Conservation (phyloP, 805 yeast genomes). For the Scheffersomyces stipitis region DNA sequence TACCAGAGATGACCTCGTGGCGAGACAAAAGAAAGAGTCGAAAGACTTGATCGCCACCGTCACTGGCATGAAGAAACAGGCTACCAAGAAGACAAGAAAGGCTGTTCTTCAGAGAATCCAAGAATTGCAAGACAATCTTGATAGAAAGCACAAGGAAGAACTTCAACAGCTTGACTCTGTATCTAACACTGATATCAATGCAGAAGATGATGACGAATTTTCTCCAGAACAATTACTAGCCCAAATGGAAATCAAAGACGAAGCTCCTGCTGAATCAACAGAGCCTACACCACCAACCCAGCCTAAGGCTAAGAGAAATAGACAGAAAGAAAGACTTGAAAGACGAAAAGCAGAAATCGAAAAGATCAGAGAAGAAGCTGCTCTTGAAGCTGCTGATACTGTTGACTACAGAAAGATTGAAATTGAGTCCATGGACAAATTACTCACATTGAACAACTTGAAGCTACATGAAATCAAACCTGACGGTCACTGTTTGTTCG, state of each 20-base stretch:
- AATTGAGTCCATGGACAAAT: slow-evolving; percentile 56
- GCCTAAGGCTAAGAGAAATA: slow-evolving; percentile 55
- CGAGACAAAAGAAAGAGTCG: slow-evolving; percentile 67
- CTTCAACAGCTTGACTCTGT: slow-evolving; percentile 20
- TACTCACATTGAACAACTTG: slow-evolving; percentile 52
- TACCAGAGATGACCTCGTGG: slow-evolving; percentile 45
- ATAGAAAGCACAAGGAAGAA: slow-evolving; percentile 56
- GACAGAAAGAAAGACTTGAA: slow-evolving; percentile 83
- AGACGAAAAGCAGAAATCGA: slow-evolving; percentile 70
- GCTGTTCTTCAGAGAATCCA: slow-evolving; percentile 60
- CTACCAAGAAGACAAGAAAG: slow-evolving; percentile 75
- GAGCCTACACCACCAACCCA: neutral
- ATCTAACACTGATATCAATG: neutral
- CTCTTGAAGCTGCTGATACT: slow-evolving; percentile 60
- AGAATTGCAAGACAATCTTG: slow-evolving; percentile 57
- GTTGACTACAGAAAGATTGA: slow-evolving; percentile 76
- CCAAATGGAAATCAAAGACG: slow-evolving; percentile 43
- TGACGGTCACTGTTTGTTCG: slow-evolving; percentile 93
- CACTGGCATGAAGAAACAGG: slow-evolving; percentile 80
- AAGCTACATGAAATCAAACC: slow-evolving; percentile 71
- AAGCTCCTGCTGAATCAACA: neutral
- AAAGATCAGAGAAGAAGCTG: slow-evolving; percentile 64
- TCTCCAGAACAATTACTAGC: slow-evolving; percentile 70
- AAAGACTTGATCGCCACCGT: slow-evolving; percentile 64
- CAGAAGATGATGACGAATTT: slow-evolving; percentile 43